phyloP scores from a whole-genome alignment of 495 filamentous ascomycete genomes.

The Aspergillus olivimuriae region DNA sequence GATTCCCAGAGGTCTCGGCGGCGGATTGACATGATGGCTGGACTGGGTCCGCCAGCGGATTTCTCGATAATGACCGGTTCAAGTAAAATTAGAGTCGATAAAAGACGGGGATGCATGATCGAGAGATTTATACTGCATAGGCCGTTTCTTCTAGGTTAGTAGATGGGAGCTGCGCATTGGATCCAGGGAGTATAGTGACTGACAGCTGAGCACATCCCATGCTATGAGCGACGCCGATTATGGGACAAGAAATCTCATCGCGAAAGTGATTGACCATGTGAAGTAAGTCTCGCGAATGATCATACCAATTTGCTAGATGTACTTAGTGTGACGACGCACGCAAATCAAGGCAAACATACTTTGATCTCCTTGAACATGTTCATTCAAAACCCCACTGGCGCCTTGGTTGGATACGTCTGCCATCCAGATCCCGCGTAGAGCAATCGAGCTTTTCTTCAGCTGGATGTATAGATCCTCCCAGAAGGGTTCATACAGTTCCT shows the following conservation, averaged over 20 bases:
- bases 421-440: constrained; percentile 66
- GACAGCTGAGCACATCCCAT: constrained; percentile 61
- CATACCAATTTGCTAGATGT: constrained; percentile 58
- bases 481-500: constrained; percentile 72
- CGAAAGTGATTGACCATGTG: constrained; percentile 71
- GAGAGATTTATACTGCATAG: constrained; percentile 37
- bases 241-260: constrained; percentile 60
- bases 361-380: constrained; percentile 56
- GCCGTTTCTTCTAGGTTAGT: background rate
- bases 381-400: constrained; percentile 61
- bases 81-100: constrained; percentile 57
- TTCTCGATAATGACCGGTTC: constrained; percentile 57
- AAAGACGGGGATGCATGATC: constrained; percentile 64
- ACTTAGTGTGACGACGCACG: too few relatives aligned
- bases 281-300: constrained; percentile 70
- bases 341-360: constrained; percentile 31
- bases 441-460: constrained; percentile 36
- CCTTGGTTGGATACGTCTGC: constrained; percentile 67
- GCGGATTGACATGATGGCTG: constrained; percentile 31
- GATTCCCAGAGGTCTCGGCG: constrained; percentile 55
- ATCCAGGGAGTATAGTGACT: background rate
- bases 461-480: constrained; percentile 57
- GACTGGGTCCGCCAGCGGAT: constrained; percentile 12
- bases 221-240: constrained; percentile 74
- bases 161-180: background rate